Conservation (phyloP, 164 flowering plant genomes). For the Umbellularia californica region DNA sequence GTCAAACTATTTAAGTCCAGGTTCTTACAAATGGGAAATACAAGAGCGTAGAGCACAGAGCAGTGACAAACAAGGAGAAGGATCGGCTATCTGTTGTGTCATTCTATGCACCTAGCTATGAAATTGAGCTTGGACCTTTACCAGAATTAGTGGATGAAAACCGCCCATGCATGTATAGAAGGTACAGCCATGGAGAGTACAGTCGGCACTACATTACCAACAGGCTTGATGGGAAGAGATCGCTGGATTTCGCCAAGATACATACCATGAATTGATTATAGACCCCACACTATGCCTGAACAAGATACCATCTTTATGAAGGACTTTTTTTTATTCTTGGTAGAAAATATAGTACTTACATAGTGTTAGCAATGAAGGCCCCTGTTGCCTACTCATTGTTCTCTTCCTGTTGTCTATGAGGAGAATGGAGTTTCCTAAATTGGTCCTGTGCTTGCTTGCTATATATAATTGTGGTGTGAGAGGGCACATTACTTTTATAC, state of each 20-base stretch:
- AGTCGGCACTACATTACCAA: slow-evolving; percentile 69
- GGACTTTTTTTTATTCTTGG: too few relatives aligned
- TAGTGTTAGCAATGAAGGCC: background rate
- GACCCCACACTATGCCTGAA: background rate
- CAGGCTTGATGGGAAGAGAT: slow-evolving; percentile 82
- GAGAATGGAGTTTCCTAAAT: background rate
- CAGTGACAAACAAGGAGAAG: slow-evolving; percentile 63
- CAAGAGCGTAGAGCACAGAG: slow-evolving; percentile 93
- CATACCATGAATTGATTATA: slow-evolving; percentile 16
- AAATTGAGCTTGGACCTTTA: slow-evolving; percentile 70
- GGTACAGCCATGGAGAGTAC: slow-evolving; percentile 89
- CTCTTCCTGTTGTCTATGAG: background rate
- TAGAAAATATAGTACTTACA: background rate
- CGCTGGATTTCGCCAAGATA: slow-evolving; percentile 79
- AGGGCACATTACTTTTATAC: too few relatives aligned
- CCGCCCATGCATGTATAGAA: slow-evolving; percentile 60
- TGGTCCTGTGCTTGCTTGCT: background rate
- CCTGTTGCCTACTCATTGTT: background rate
- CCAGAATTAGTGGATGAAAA: slow-evolving; percentile 49
- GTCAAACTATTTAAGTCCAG: slow-evolving; percentile 25
- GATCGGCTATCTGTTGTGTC: slow-evolving; percentile 84
- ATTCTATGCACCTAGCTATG: slow-evolving; percentile 87
- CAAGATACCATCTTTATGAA: background rate
- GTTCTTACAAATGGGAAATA: slow-evolving; percentile 88
- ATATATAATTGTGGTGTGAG: too few relatives aligned